Conservation (phyloP, 2,329 filamentous ascomycete species). For the Trichoderma simmonsii region DNA sequence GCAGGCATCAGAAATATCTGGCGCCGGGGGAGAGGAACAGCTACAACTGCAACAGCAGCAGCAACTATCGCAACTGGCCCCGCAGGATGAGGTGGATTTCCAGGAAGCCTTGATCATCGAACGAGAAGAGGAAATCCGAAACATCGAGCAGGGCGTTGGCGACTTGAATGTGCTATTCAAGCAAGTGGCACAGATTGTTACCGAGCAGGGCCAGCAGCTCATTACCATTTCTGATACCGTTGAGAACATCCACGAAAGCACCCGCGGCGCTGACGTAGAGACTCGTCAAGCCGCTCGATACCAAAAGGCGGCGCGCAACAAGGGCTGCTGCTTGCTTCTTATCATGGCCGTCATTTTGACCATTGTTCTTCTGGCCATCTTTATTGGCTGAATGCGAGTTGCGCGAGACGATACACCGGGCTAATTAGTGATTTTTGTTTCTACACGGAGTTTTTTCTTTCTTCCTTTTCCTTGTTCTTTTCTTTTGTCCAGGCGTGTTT, state of each 20-base stretch:
- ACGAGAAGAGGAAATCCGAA: conserved; percentile 93
- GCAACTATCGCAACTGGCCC: conserved; percentile 75
- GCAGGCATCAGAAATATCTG: conserved; percentile 58
- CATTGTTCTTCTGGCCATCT: conserved; percentile 83
- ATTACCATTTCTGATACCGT: conserved; percentile 88
- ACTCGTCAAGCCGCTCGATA: conserved; percentile 82
- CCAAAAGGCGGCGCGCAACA: conserved; percentile 92
- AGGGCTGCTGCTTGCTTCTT: conserved; percentile 86
- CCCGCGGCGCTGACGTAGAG: conserved; percentile 80
- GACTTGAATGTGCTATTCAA: conserved; percentile 96
- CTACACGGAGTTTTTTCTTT: conserved; percentile 17
- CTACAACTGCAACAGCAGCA: conserved; percentile 61
- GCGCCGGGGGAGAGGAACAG: conserved; percentile 37
- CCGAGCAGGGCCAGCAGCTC: conserved; percentile 85
- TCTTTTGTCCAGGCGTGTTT: background rate
- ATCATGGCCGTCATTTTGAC: conserved; percentile 86
- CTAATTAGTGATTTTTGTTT: background rate
- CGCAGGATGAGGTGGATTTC: conserved; percentile 95
- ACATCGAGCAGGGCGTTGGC: conserved; percentile 93
- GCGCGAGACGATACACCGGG: conserved; percentile 8
- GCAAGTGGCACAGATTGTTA: conserved; percentile 96
- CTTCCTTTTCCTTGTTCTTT: conserved; percentile 8
- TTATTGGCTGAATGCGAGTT: conserved; percentile 51
- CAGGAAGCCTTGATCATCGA: conserved; percentile 94
- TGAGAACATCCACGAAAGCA: conserved; percentile 75